phyloP scores from a whole-genome alignment of 495 filamentous ascomycete species.

The Xylaria sp. region DNA sequence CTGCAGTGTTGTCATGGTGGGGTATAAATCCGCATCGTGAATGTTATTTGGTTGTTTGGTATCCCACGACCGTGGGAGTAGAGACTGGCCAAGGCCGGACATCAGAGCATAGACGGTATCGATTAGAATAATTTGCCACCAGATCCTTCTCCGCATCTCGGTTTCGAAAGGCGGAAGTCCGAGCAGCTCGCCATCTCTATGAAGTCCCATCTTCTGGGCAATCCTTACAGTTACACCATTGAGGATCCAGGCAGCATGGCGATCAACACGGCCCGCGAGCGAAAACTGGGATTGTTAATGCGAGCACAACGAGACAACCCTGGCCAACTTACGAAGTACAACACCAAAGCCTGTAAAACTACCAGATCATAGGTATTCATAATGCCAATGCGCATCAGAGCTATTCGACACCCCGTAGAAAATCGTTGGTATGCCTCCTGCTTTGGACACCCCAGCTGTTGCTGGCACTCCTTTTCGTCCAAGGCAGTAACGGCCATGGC shows the following conservation, averaged over 20 bases:
- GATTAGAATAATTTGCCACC: constrained; percentile 77
- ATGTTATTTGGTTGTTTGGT: constrained; percentile 60
- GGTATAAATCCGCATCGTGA: constrained; percentile 65
- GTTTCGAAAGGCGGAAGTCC: constrained; percentile 70
- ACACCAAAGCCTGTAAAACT: constrained; percentile 59
- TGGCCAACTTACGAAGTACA: constrained; percentile 56
- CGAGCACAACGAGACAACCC: not conserved
- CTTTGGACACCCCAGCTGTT: constrained; percentile 54
- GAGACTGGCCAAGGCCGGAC: constrained; percentile 67
- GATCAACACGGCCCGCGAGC: constrained; percentile 58
- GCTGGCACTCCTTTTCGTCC: constrained; percentile 56
- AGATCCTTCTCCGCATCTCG: constrained; percentile 72
- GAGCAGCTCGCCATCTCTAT: constrained; percentile 72
- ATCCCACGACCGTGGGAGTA: constrained; percentile 54
- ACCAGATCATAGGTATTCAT: constrained; percentile 59
- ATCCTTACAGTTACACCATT: constrained; percentile 66
- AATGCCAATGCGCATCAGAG: constrained; percentile 57
- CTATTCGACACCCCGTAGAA: constrained; percentile 53
- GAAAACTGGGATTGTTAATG: constrained; percentile 50
- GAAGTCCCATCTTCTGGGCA: constrained; percentile 76
- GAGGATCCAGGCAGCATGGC: constrained; percentile 58
- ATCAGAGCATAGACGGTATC: constrained; percentile 65
- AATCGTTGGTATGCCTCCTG: constrained; percentile 49
- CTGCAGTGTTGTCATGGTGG: constrained; percentile 59
- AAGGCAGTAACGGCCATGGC: constrained; percentile 53